These are phyloP conservation scores for Paramyrothecium sp. DNA, from an alignment of 2,329 filamentous ascomycete genomes.

Conservation along the genomic window DNA sequence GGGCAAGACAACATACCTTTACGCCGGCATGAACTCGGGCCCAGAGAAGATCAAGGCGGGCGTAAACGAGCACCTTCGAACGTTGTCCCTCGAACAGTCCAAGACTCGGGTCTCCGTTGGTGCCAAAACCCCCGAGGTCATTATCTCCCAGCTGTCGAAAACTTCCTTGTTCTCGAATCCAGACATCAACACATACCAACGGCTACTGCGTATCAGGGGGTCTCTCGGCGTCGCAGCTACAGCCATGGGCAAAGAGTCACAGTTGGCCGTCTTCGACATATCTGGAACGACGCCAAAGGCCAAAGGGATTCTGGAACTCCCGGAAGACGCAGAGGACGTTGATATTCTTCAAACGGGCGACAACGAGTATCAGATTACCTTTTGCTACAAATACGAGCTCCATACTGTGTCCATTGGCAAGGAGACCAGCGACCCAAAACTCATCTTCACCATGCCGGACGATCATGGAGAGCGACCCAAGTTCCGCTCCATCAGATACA, in stretches of 20 bases:
- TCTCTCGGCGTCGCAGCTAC: slow-evolving; percentile 78
- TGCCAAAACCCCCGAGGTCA: slow-evolving; percentile 25
- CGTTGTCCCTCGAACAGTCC: slow-evolving; percentile 60
- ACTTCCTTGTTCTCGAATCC: slow-evolving; percentile 49
- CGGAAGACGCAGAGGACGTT: slow-evolving; percentile 64
- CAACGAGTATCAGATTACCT: slow-evolving; percentile 69
- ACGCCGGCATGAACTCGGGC: slow-evolving; percentile 84
- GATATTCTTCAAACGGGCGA: slow-evolving; percentile 63
- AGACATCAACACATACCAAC: slow-evolving; percentile 56
- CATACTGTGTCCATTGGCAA: slow-evolving; percentile 61
- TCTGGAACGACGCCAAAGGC: slow-evolving; percentile 45
- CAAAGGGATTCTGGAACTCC: slow-evolving; percentile 48
- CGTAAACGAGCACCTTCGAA: slow-evolving; percentile 80
- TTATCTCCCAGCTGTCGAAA: slow-evolving; percentile 52
- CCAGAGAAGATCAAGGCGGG: slow-evolving; percentile 68
- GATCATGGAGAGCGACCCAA: slow-evolving; percentile 45
- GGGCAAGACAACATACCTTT: slow-evolving; percentile 51
- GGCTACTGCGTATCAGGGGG: slow-evolving; percentile 55
- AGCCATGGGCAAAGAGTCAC: slow-evolving; percentile 70
- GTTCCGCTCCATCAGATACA: slow-evolving; percentile 59
- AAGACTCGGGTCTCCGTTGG: slow-evolving; percentile 28
- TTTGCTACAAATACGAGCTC: slow-evolving; percentile 75
- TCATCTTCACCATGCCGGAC: slow-evolving; percentile 56
- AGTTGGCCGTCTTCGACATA: slow-evolving; percentile 76
- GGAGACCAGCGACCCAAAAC: slow-evolving; percentile 44